A percentile compares a stretch with the other conserved stretches of the same genome.
phyloP scores from a whole-genome alignment of 2,329 filamentous ascomycete species.

The Fusarium albosuccineum region DNA sequence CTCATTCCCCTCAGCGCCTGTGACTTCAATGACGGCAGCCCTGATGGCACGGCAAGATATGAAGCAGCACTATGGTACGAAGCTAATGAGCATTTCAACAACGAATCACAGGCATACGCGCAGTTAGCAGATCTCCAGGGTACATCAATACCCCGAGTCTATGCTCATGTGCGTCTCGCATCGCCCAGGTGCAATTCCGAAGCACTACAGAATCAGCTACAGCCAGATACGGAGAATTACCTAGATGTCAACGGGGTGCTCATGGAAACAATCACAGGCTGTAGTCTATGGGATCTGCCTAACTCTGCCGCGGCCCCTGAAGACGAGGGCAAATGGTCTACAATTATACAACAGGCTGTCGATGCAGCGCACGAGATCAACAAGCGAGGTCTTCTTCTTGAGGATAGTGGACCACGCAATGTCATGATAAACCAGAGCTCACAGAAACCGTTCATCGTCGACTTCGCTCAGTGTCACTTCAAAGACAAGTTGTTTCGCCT shows the following conservation, averaged over 20 bases:
- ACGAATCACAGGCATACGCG: conserved; percentile 6
- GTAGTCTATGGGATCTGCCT: conserved; percentile 4
- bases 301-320: not conserved
- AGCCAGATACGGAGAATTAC: not conserved
- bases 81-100: not conserved
- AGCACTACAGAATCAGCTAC: not conserved
- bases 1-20: not conserved
- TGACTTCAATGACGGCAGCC: not conserved
- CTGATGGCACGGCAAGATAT: conserved; percentile 1
- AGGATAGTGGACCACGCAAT: conserved; percentile 13
- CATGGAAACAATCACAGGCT: conserved; percentile 9
- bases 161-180: conserved; percentile 13
- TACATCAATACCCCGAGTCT: not conserved
- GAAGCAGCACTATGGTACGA: conserved; percentile 6
- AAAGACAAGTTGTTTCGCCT: conserved; percentile 11
- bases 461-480: conserved; percentile 11
- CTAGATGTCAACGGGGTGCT: conserved; percentile 6
- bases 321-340: not conserved
- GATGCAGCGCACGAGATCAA: conserved; percentile 17
- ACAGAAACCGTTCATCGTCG: conserved; percentile 11
- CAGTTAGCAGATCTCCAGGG: conserved; percentile 8
- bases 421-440: conserved; percentile 7
- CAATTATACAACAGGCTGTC: conserved; percentile 11
- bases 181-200: not conserved
- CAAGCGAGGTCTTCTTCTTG: conserved; percentile 6